Evolutionary conservation across 345 rosid species (phyloP).

Genomic region (Dimocarpus longan): DNA sequence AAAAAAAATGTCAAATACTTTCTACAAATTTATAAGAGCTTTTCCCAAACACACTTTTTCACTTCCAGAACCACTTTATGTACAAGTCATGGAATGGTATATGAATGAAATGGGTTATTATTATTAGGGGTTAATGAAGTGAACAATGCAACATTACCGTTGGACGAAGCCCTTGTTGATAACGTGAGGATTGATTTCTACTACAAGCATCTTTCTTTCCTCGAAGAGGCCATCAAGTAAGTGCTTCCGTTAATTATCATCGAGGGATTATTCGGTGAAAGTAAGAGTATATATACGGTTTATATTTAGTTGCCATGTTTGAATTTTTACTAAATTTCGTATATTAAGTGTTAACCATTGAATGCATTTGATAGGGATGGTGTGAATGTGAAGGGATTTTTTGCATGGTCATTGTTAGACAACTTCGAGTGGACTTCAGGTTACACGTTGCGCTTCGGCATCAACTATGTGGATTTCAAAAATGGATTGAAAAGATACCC

Average conservation of each 20-base stretch:
- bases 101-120: too few species aligned
- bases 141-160: slow-evolving; percentile 29
- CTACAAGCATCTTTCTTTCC: slow-evolving; percentile 33
- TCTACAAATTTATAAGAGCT: too few species aligned
- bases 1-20: too few species aligned
- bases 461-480: slow-evolving; percentile 42
- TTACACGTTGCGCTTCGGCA: slow-evolving; percentile 43
- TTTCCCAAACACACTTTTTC: too few species aligned
- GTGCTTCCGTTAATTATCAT: neutral
- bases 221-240: slow-evolving; percentile 37
- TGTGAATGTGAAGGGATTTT: slow-evolving; percentile 48
- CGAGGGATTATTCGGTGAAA: neutral
- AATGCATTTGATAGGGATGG: slow-evolving; percentile 25
- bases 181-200: slow-evolving; percentile 36
- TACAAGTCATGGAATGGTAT: too few species aligned
- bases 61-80: neutral
- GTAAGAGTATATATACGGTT: too few species aligned
- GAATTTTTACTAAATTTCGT: too few species aligned
- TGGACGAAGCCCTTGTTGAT: slow-evolving; percentile 40
- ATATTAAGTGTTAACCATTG: neutral
- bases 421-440: slow-evolving; percentile 53
- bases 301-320: too few species aligned
- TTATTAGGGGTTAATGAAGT: slow-evolving; percentile 35
- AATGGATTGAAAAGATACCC: slow-evolving; percentile 43
- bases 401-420: slow-evolving; percentile 58